Percentiles rank a stretch among this genome's conserved stretches.
These are phyloP conservation scores for Epithele typhae DNA, from an alignment of 768 basidiomycete genomes.

Conservation along the genomic window DNA sequence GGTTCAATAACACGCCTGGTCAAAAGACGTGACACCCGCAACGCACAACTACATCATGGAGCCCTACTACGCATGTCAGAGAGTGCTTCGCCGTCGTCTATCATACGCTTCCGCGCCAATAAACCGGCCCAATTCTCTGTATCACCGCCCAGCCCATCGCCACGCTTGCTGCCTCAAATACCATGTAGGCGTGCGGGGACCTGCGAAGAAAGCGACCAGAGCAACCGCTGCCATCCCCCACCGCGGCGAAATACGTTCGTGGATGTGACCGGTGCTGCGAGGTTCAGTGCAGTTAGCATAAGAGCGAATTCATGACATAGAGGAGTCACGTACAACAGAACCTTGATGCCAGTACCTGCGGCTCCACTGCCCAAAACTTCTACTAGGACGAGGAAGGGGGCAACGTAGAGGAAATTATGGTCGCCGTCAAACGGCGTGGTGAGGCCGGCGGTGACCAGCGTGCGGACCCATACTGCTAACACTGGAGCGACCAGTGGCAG, in stretches of 20 bases:
- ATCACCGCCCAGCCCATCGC: slow-evolving; percentile 42
- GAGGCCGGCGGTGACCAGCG: slow-evolving; percentile 73
- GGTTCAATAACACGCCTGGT: too few relatives aligned
- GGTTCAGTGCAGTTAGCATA: background rate
- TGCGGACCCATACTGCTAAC: slow-evolving; percentile 86
- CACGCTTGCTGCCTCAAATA: slow-evolving; percentile 59
- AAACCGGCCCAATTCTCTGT: slow-evolving; percentile 36
- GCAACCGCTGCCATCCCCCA: slow-evolving; percentile 54
- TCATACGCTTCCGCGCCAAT: slow-evolving; percentile 14
- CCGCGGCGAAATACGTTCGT: slow-evolving; percentile 33
- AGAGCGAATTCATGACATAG: background rate
- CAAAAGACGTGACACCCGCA: too few relatives aligned
- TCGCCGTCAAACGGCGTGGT: slow-evolving; percentile 81
- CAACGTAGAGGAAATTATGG: slow-evolving; percentile 63
- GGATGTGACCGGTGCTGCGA: background rate
- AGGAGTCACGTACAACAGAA: slow-evolving; percentile 23
- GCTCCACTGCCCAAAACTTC: slow-evolving; percentile 51
- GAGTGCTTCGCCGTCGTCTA: too few relatives aligned
- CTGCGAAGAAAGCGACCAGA: slow-evolving; percentile 54
- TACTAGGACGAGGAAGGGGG: slow-evolving; percentile 60
- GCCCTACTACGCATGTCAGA: too few relatives aligned
- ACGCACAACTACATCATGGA: too few relatives aligned
- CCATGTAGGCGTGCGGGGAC: slow-evolving; percentile 60
- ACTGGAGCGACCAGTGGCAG: slow-evolving; percentile 75
- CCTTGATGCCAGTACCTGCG: slow-evolving; percentile 34